Evolutionary conservation across 2,329 filamentous ascomycete genomes (phyloP), one percentile per base, ranked within the genome.

Genomic region (Sclerotinia spermophila): DNA sequence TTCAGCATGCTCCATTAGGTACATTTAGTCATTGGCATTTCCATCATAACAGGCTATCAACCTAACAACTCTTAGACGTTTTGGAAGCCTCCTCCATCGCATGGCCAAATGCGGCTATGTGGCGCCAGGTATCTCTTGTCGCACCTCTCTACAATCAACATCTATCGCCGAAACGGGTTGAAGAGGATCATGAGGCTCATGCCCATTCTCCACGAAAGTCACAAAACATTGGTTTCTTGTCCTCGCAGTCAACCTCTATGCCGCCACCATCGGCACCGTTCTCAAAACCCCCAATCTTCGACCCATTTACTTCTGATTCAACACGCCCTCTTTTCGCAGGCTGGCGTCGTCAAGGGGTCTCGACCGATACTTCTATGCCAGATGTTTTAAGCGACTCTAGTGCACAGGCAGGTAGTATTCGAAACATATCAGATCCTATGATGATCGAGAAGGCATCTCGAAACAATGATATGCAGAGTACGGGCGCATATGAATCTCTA

Each of bases 1-100:
- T 96, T 76, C 92, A 96, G 77, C 92, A 96, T 82, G 93, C 92
- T 45, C 93, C 93, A 1, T 81, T 92, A 69, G 86, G 93, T 95
- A 82, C 74, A 84, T 81, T 40, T 51, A 11, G 10, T 30, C 38
- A 27, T 38, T 44, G 27, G 45, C 42, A 0, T 27, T 53, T 48
- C 30, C 10, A 40, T 58, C 6, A 35, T 35, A 13, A 53, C 67
- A 51, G 45, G 30, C 40, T 53, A 21, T 55, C 27, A 17, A 38
- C 64, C 5, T 72, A 42, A 69, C 55, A 35, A 21, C 44, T 38
- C 11, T 33, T 58, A 93, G 93, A 91, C 56, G 83, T 94, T 35
- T 85, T 96, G 42, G 91, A 96, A 79, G 84, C 83, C 72, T 89
- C 88, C 3, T 86, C 86, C 5, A 93, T 96, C 76, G 92, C 92